Conservation (phyloP, 208 protist genomes). For the Acanthamoeba sp. region DNA sequence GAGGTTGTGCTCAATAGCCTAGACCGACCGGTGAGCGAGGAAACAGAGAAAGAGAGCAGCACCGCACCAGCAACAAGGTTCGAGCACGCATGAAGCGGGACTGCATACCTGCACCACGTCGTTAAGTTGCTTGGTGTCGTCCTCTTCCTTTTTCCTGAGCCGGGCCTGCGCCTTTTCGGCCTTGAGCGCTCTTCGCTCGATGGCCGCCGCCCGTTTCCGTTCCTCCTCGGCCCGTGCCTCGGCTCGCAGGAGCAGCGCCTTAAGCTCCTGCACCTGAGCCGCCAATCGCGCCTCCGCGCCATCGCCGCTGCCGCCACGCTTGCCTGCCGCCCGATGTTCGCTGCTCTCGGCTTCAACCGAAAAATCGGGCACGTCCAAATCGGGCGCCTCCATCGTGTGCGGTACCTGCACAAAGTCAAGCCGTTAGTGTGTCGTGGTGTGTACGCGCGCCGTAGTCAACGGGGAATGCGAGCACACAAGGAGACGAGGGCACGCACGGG, state of each 20-base stretch:
- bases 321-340: not conserved
- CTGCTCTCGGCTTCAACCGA: not conserved
- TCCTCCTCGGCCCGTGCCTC: conserved; percentile 31
- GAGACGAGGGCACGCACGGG: not conserved
- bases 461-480: not conserved
- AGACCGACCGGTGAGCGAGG: not conserved
- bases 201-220: not conserved
- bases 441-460: too few relatives aligned
- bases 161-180: conserved; percentile 51
- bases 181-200: conserved; percentile 60
- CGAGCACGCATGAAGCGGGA: too few relatives aligned
- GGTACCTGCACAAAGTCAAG: not conserved
- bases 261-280: not conserved
- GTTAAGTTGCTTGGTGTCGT: conserved; percentile 71
- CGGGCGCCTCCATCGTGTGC: not conserved
- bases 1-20: conserved; percentile 65
- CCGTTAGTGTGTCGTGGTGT: too few relatives aligned
- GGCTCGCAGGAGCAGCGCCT: conserved; percentile 15
- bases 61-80: too few relatives aligned
- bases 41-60: not conserved
- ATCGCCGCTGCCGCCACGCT: not conserved
- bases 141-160: conserved; percentile 58
- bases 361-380: not conserved
- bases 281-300: not conserved
- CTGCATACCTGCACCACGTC: conserved; percentile 64